phyloP scores from a whole-genome alignment of 352 stramenopile species.

The Phytophthora sansomeana region DNA sequence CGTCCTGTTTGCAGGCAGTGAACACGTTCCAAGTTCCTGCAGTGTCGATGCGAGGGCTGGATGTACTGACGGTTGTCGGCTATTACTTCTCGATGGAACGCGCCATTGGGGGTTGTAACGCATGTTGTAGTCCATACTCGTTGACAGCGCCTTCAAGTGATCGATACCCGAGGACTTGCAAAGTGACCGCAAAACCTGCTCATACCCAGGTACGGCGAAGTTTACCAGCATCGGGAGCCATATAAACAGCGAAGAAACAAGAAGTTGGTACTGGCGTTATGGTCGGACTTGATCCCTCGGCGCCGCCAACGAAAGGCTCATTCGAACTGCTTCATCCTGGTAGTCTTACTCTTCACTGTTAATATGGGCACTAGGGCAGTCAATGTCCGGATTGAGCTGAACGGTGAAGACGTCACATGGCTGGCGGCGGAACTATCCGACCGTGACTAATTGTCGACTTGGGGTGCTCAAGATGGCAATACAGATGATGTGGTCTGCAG shows the following conservation, averaged over 20 bases:
- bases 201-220: constrained; percentile 6
- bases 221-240: constrained; percentile 12
- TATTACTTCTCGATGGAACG: constrained; percentile 18
- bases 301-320: constrained; percentile 7
- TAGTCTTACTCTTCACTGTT: background rate
- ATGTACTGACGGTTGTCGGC: constrained; percentile 14
- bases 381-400: background rate
- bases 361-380: background rate
- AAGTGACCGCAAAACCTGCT: constrained; percentile 18
- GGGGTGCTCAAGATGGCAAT: background rate
- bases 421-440: background rate
- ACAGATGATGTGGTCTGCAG: too few relatives aligned
- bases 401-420: constrained; percentile 2
- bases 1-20: background rate
- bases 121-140: constrained; percentile 25
- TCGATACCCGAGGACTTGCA: constrained; percentile 25
- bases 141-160: constrained; percentile 20
- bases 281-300: constrained; percentile 13
- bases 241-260: constrained; percentile 25
- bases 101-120: constrained; percentile 8
- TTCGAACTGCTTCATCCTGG: background rate
- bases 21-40: constrained; percentile 20
- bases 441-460: constrained; percentile 5
- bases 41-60: constrained; percentile 19
- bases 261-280: constrained; percentile 11